A percentile compares a stretch with the other conserved stretches of the same genome.
Evolutionary conservation across 768 basidiomycete species (phyloP).

Genomic region (Tremella fuciformis): DNA sequence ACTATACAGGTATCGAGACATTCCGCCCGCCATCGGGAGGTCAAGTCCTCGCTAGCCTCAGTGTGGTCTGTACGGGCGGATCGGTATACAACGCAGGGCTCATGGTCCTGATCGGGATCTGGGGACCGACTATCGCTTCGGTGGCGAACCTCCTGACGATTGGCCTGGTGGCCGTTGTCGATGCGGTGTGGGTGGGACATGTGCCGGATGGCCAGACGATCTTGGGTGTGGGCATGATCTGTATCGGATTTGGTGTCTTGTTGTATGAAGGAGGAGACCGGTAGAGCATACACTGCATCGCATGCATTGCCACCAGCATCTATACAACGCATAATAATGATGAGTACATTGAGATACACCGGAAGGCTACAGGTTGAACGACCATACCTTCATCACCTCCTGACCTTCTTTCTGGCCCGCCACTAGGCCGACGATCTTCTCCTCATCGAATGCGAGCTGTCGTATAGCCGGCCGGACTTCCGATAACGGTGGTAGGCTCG

Average conservation of each 20-base stretch:
- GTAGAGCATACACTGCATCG: background rate
- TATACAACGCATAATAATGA: background rate
- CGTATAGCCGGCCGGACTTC: constrained; percentile 22
- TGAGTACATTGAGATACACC: background rate
- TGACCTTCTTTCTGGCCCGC: background rate
- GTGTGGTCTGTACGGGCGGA: constrained; percentile 68
- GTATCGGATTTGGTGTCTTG: constrained; percentile 76
- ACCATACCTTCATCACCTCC: constrained; percentile 41
- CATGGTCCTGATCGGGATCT: constrained; percentile 81
- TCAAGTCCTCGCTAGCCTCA: constrained; percentile 58
- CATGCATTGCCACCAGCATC: background rate
- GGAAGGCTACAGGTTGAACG: background rate
- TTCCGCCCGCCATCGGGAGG: constrained; percentile 63
- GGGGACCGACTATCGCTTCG: constrained; percentile 82
- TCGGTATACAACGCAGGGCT: constrained; percentile 75
- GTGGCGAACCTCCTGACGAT: constrained; percentile 94
- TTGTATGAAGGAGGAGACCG: constrained; percentile 47
- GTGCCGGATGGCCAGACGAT: constrained; percentile 69
- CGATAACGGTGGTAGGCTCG: background rate
- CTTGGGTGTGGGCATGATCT: constrained; percentile 72
- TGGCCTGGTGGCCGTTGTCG: constrained; percentile 77
- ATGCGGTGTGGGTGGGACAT: constrained; percentile 67
- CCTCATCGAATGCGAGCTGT: constrained; percentile 49
- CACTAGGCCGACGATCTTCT: constrained; percentile 51
- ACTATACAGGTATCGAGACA: constrained; percentile 63